Evolutionary conservation across 306 rosid genomes (phyloP).

Genomic region (Dalbergia oliveri): DNA sequence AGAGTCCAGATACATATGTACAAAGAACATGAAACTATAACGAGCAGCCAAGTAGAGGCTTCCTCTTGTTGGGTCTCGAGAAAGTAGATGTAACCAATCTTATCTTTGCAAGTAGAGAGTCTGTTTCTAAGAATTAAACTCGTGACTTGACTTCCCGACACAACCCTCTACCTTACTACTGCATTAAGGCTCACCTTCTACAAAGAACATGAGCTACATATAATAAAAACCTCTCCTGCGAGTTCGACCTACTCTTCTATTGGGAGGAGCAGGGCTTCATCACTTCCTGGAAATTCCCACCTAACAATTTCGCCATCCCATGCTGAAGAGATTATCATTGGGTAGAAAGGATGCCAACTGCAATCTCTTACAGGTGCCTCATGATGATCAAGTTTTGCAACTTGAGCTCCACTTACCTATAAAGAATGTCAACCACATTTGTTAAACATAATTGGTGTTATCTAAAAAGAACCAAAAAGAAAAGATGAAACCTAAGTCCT

Average conservation of each 20-base stretch:
- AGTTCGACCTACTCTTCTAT: slow-evolving; percentile 36
- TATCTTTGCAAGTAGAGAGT: too few species aligned
- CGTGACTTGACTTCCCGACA: too few species aligned
- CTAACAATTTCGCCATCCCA: slow-evolving; percentile 69
- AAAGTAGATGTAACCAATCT: too few species aligned
- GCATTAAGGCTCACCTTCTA: not conserved
- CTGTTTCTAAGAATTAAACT: too few species aligned
- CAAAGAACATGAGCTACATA: slow-evolving; percentile 34
- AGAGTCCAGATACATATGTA: slow-evolving; percentile 8
- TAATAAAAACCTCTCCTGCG: slow-evolving; percentile 45
- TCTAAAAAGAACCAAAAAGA: not conserved
- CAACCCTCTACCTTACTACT: too few species aligned
- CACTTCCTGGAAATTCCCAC: slow-evolving; percentile 65
- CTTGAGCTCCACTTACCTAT: slow-evolving; percentile 65
- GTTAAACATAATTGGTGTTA: not conserved
- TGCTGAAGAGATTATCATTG: slow-evolving; percentile 56
- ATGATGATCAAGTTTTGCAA: slow-evolving; percentile 65
- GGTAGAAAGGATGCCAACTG: slow-evolving; percentile 67
- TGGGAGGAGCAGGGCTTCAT: slow-evolving; percentile 39
- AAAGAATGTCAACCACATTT: slow-evolving; percentile 16
- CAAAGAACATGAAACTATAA: slow-evolving; percentile 10
- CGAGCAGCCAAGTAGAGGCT: too few species aligned
- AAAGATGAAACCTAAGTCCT: not conserved
- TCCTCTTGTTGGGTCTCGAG: too few species aligned
- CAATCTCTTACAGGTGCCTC: slow-evolving; percentile 63